Evolutionary conservation across 169 alveolate species (phyloP).

Genomic region (Cryptosporidium sp.): DNA sequence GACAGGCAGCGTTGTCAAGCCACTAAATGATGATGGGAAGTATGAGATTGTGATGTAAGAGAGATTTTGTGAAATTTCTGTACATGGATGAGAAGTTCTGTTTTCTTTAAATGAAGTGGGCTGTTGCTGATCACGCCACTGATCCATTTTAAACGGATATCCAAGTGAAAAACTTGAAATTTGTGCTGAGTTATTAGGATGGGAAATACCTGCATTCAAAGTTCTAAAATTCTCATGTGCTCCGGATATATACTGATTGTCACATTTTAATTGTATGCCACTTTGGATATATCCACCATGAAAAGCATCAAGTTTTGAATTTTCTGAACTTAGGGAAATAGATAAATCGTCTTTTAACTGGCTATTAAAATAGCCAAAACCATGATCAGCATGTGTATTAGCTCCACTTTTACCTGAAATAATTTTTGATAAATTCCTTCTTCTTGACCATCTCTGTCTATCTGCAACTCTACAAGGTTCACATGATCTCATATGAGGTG

Average conservation of each 20-base stretch:
- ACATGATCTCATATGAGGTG: constrained; percentile 75
- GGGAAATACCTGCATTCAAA: background rate
- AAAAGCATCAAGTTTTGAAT: background rate
- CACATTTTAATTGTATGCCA: constrained; percentile 29
- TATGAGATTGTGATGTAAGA: constrained; percentile 69
- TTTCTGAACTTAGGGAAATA: constrained; percentile 1
- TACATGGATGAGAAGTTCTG: background rate
- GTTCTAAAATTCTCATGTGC: constrained; percentile 11
- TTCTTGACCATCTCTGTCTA: constrained; percentile 73
- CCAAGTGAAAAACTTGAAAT: constrained; percentile 34
- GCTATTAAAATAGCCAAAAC: background rate
- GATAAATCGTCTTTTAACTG: constrained; percentile 16
- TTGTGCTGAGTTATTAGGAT: constrained; percentile 16
- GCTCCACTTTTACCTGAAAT: constrained; percentile 24
- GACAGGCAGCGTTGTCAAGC: constrained; percentile 53
- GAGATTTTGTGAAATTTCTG: constrained; percentile 40
- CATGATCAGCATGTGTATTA: background rate
- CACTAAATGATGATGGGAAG: constrained; percentile 71
- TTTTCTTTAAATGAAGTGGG: constrained; percentile 14
- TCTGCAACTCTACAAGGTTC: constrained; percentile 76
- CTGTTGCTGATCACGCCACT: constrained; percentile 55
- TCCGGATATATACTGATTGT: constrained; percentile 23
- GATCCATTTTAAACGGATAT: constrained; percentile 43
- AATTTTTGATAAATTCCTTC: constrained; percentile 57
- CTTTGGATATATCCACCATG: constrained; percentile 41